Evolutionary conservation across 2,329 filamentous ascomycete species (phyloP).

Genomic region (Chrysosporium keratinophilum): DNA sequence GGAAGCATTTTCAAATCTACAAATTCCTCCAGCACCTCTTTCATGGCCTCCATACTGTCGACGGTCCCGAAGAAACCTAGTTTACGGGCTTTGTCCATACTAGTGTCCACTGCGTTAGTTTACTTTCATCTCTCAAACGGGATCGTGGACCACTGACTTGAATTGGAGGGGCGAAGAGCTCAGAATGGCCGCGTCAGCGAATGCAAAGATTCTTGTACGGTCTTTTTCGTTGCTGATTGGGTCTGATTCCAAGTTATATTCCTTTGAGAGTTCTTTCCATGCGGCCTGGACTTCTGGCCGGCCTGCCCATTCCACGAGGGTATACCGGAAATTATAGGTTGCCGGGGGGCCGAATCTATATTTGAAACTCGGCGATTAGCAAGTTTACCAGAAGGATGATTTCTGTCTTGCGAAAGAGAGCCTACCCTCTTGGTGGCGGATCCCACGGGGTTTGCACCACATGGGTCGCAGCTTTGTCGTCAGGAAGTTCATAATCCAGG

Average conservation of each 20-base stretch:
- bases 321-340: constrained; percentile 33
- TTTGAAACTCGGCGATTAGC: not conserved
- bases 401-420: constrained; percentile 8
- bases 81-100: constrained; percentile 39
- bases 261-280: constrained; percentile 38
- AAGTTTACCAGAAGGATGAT: not conserved
- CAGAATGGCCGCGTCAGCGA: constrained; percentile 36
- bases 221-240: constrained; percentile 31
- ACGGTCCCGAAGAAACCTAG: constrained; percentile 41
- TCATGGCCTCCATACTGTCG: constrained; percentile 37
- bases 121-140: not conserved
- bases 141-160: constrained; percentile 20
- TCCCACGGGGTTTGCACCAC: constrained; percentile 10
- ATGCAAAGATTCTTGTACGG: constrained; percentile 38
- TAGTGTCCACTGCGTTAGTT: constrained; percentile 12
- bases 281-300: constrained; percentile 35
- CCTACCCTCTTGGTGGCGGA: constrained; percentile 18
- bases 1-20: constrained; percentile 37
- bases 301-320: constrained; percentile 39
- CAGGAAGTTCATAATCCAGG: constrained; percentile 17
- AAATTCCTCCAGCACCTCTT: constrained; percentile 35
- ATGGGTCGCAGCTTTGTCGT: constrained; percentile 14
- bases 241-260: constrained; percentile 34
- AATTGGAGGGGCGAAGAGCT: constrained; percentile 24
- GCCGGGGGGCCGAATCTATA: constrained; percentile 36